Base-by-base conservation (phyloP, 176 grass and related monocot species). In the Pontederia crassipes region DNA sequence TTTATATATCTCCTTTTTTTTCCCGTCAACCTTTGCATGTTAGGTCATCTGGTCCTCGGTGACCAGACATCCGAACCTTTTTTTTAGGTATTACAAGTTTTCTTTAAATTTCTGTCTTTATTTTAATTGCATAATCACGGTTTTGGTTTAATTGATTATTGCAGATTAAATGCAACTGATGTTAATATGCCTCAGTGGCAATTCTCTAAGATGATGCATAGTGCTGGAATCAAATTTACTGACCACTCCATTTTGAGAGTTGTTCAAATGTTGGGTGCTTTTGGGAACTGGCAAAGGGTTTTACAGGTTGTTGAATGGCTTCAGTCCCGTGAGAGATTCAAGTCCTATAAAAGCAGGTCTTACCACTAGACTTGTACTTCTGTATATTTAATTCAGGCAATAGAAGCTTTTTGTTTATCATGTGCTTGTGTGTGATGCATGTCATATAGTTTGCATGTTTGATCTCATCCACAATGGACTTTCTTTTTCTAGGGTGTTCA, bases 271-370 rank as follows among this genome's bases (percentile, higher is more conserved):
- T 80, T 97, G 54, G 92, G 92, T 57, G 70, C 65, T 78, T 81
- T 78, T 73, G 83, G 86, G 53, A 97, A 97, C 71, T 97, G 92
- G 92, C 91, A 77, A 78, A 48, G 76, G 66, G 83, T 84, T 65
- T 64, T 97, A 67, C 92, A 97, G 78, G 79, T 97, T 78, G 81
- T 91, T 75, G 81, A 97, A 79, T 97, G 92, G 87, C 81, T 97
- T 75, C 73, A 91, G 58, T 85, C 92, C n/a, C 75, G 54, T 57
- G 92, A 91, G 77, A 85, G 83, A 80, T 96, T 96, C 74, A 85
- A 90, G 63, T 90, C 92, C 45, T 85, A 80, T 67, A 90, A 82
- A 77, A 78, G 75, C 75, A 88, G 92, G 92, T 96, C 65, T 52
- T 68, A 20, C 59, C 56, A 28, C 27, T 17, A n/a, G 29, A 28